Evolutionary conservation across 2,329 filamentous ascomycete genomes (phyloP), one percentile per base, ranked within the genome.

Genomic region (Sclerotiophoma versabilis): DNA sequence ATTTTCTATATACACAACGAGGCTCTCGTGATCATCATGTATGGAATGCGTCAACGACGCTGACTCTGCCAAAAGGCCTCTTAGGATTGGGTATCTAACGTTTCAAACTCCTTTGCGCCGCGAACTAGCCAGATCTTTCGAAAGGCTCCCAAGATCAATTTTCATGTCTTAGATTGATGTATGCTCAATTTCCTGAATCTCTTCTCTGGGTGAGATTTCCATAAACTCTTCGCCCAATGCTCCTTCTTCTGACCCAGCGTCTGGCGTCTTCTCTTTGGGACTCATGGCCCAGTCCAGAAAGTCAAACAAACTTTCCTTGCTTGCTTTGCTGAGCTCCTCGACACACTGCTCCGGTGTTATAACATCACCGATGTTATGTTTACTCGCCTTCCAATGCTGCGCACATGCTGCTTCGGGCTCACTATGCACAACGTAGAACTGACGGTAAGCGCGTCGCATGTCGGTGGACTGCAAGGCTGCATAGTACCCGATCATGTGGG

Each of bases 391-490:
- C 71, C 71, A 74, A 10, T 60, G 38, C 19, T 53, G 45, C 9
- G 58, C 60, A 15, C 49, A 52, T 4, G 43, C 20, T 4, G 60
- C 57, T 1, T 42, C 26, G 1, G 69, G 59, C n/a, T 71, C 58
- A 0, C 68, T 68, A 19, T 74, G 72, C 3, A 73, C 70, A 1
- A 74, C 59, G 34, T 60, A 71, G 50, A 65, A 70, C 5, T 71
- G 65, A 14, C 72, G 71, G 42, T 73, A 73, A 27, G 62, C 44
- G 10, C 63, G 65, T 6, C 64, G 62, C 49, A 64, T 38, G 4
- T 66, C 60, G 5, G 62, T 49, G 4, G 48, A 37, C 7, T 68
- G 59, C 42, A 67, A 33, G 4, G 59, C 58, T 7, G 61, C 63
- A 25, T 68, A 74, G 46, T 69, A 64, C 9, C 59, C 49, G 2